A percentile compares a stretch with the other conserved stretches of the same genome.
phyloP scores from a whole-genome alignment of 164 flowering plant genomes.

The Nymphaea colorata region DNA sequence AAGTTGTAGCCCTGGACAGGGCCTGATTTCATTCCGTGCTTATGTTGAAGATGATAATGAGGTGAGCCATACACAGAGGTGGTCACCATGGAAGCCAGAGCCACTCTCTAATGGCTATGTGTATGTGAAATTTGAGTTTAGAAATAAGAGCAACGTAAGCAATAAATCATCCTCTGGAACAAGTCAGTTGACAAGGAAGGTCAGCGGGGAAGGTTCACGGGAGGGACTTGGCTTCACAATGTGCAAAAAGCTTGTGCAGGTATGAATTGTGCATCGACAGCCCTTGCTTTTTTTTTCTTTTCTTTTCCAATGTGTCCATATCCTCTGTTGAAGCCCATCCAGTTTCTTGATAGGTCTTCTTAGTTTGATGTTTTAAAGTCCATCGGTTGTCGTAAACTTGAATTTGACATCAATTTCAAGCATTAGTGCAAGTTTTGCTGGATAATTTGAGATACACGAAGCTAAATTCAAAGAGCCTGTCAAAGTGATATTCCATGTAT shows the following conservation, averaged over 20 bases:
- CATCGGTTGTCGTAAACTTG: too few relatives aligned
- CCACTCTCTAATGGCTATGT: slow-evolving; percentile 39
- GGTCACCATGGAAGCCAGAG: slow-evolving; percentile 54
- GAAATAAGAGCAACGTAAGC: slow-evolving; percentile 17
- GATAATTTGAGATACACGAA: too few relatives aligned
- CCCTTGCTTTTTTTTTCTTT: neutral
- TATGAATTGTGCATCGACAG: slow-evolving; percentile 5
- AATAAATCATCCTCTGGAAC: slow-evolving; percentile 12
- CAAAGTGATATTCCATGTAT: too few relatives aligned
- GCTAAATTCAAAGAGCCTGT: too few relatives aligned
- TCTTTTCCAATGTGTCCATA: neutral
- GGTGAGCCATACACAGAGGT: slow-evolving; percentile 42
- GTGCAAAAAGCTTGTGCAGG: slow-evolving; percentile 85
- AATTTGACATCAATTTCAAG: too few relatives aligned
- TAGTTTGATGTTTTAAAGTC: too few relatives aligned
- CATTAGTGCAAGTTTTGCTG: too few relatives aligned
- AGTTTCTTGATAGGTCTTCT: too few relatives aligned
- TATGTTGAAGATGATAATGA: slow-evolving; percentile 30
- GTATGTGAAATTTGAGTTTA: slow-evolving; percentile 54
- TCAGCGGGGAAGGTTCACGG: slow-evolving; percentile 24
- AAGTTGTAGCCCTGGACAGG: slow-evolving; percentile 28
- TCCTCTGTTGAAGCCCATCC: neutral
- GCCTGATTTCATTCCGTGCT: slow-evolving; percentile 30
- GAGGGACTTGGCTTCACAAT: slow-evolving; percentile 59
- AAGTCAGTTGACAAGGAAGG: slow-evolving; percentile 18